Conservation (phyloP, 208 protist genomes). For the Giardia muris region DNA sequence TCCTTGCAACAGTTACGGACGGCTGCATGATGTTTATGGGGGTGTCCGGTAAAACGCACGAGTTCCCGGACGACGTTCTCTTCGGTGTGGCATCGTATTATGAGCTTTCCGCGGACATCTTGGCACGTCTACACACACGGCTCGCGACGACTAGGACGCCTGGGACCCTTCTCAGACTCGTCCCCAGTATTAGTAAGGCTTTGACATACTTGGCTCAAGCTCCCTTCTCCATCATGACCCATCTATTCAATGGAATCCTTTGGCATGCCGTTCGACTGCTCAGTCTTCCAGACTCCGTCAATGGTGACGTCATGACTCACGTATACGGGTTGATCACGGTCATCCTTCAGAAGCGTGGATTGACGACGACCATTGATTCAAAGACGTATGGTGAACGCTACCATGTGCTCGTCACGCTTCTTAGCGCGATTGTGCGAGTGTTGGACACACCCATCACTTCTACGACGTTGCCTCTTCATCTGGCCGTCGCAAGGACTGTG, state of each 20-base stretch:
- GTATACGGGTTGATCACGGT: neutral
- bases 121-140: too few species aligned
- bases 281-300: neutral
- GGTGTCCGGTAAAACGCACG: too few species aligned
- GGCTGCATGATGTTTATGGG: too few species aligned
- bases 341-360: neutral
- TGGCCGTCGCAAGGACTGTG: neutral
- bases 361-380: neutral
- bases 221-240: neutral
- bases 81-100: too few species aligned
- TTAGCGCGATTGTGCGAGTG: neutral
- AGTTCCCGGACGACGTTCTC: too few species aligned
- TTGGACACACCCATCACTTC: neutral
- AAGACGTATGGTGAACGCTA: neutral
- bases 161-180: neutral
- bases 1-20: too few species aligned
- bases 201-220: neutral
- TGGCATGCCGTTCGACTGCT: neutral
- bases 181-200: neutral
- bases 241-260: neutral
- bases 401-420: neutral
- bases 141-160: too few species aligned
- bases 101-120: too few species aligned
- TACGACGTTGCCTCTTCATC: neutral
- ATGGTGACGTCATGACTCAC: neutral